A percentile compares a stretch with the other conserved stretches of the same genome.
These are phyloP conservation scores for Colletotrichum godetiae DNA, from an alignment of 2,329 filamentous ascomycete genomes.

Conservation along the genomic window DNA sequence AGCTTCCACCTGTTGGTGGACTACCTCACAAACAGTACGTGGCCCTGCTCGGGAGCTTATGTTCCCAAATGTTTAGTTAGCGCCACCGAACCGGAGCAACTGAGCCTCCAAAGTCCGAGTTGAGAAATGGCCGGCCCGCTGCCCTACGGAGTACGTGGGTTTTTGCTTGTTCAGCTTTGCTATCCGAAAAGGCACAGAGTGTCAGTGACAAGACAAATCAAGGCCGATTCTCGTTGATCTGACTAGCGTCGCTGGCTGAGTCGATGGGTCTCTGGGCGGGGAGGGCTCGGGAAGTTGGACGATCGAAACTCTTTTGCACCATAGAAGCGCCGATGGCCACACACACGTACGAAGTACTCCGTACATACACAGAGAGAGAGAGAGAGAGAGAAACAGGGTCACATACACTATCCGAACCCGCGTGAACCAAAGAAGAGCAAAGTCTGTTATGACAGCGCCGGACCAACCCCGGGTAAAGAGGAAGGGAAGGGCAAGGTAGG, in stretches of 20 bases:
- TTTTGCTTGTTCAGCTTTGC: not conserved
- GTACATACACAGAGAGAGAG: not conserved
- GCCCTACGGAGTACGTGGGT: not conserved
- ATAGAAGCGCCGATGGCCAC: not conserved
- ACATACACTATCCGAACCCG: slow-evolving; percentile 8
- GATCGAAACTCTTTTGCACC: not conserved
- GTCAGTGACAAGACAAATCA: not conserved
- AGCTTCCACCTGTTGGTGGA: not conserved
- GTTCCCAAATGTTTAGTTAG: not conserved
- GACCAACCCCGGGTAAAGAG: not conserved
- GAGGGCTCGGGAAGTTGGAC: not conserved
- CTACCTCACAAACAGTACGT: not conserved
- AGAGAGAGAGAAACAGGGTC: too few species aligned
- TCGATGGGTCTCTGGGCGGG: too few species aligned
- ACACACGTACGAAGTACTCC: too few species aligned
- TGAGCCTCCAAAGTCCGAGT: slow-evolving; percentile 15
- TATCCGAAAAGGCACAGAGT: not conserved
- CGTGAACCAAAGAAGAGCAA: slow-evolving; percentile 9
- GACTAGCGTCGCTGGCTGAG: not conserved
- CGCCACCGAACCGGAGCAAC: not conserved
- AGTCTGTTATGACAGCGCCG: slow-evolving; percentile 16
- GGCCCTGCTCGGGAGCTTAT: not conserved
- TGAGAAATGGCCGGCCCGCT: not conserved
- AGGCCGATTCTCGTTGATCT: not conserved
- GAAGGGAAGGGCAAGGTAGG: not conserved